Conservation (phyloP, 345 rosid species). For the Linum usitatissimum region DNA sequence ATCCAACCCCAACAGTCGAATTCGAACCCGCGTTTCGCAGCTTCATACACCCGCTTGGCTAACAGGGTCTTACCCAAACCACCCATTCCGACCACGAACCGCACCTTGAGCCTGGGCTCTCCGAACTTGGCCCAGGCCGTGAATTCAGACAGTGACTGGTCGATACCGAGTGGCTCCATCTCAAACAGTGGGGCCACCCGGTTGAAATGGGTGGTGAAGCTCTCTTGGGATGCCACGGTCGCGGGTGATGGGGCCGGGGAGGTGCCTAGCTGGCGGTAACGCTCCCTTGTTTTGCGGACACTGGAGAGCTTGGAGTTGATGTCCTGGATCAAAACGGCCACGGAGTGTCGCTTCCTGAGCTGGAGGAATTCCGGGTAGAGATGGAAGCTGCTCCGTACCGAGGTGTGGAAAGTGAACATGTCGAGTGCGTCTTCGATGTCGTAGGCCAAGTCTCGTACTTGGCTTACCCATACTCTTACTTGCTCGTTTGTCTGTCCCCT, state of each 20-base stretch:
- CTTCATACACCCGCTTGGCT: not conserved
- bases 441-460: constrained; percentile 7
- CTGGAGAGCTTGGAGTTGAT: constrained; percentile 1
- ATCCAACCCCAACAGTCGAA: constrained; percentile 3
- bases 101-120: not conserved
- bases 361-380: not conserved
- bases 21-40: not conserved
- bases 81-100: constrained; percentile 6
- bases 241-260: not conserved
- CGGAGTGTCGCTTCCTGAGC: not conserved
- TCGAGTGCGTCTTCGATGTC: constrained; percentile 13
- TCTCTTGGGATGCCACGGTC: not conserved
- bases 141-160: not conserved
- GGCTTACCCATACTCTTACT: constrained; percentile 2
- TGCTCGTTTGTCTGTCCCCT: not conserved
- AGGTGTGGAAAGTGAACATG: constrained; percentile 6
- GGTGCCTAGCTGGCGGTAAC: not conserved
- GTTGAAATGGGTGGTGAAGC: not conserved
- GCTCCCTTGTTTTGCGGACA: not conserved
- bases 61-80: not conserved
- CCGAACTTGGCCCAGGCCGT: not conserved
- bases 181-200: constrained; percentile 7
- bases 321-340: constrained; percentile 6
- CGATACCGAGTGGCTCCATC: constrained; percentile 7
- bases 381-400: not conserved